Base-by-base conservation (phyloP, 2,329 filamentous ascomycete species). In the Colletotrichum cereale region DNA sequence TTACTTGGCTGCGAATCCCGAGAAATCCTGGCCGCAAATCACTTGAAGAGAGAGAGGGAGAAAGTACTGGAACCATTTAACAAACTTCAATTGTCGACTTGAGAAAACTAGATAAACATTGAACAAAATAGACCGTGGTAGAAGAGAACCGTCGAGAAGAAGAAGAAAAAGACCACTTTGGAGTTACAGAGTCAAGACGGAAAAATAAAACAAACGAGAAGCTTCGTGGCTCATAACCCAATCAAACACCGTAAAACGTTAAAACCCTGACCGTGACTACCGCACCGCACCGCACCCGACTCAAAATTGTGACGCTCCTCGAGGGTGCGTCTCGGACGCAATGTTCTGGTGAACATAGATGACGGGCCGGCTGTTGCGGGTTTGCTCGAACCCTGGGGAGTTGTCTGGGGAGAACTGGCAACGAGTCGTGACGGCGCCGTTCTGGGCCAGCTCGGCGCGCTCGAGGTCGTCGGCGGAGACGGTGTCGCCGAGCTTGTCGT, bases 301-400 rank as follows among this genome's bases (percentile, higher is more conserved):
- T 60, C 38, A 56, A 44, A 26, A 12, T 40, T 52, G 56, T 18
- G 31, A 12, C 12, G 42, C 50, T n/a, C 29, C 26, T 21, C 67
- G 34, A n/a, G 47, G 53, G 44, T 44, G 47, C 24, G 64, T 57
- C 24, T 62, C 64, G 21, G 68, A 71, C 14, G 52, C 58, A 18
- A 71, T 68, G 36, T 71, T 52, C 58, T 71, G 64, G 34, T 71
- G 68, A 29, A 71, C 68, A 31, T 71, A 71, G 52, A 71, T 71
- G 26, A 47, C 68, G 5, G 64, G 65, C 64, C 44, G 29, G 68
- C 57, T 68, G 8, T 47, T 52, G 10, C 44, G 56, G 31, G 64
- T 64, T 1, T 58, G n/a, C n/a, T 63, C 68, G n/a, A 29, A 44
- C 3, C 53, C 68, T 0, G 68, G 64, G 16, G 50, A 48, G 31